Conservation (phyloP, 2,329 filamentous ascomycete species). For the Chalara sp. region DNA sequence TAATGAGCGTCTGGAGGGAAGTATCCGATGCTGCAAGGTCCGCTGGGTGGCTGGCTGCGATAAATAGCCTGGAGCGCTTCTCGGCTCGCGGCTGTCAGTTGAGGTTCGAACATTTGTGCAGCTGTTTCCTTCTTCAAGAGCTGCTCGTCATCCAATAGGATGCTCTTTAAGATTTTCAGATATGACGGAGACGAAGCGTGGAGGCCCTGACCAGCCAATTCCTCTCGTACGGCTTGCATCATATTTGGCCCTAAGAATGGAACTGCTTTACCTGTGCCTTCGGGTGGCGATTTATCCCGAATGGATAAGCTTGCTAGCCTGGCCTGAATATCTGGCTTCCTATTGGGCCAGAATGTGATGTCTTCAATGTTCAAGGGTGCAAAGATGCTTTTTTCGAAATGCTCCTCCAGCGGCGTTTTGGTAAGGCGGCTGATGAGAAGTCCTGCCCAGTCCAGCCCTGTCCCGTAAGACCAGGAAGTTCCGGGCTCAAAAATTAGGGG, state of each 20-base stretch:
- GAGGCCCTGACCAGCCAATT: conserved; percentile 29
- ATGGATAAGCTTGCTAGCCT: background rate
- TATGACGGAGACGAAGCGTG: conserved; percentile 33
- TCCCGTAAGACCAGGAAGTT: no score
- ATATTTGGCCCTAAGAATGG: background rate
- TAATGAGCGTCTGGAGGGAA: no score
- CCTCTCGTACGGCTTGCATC: background rate
- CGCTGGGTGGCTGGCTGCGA: no score
- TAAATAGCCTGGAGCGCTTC: conserved; percentile 14
- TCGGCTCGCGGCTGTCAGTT: conserved; percentile 27
- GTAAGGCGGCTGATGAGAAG: no score
- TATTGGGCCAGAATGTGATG: no score
- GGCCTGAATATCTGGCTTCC: background rate
- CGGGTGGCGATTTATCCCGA: no score
- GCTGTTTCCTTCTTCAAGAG: conserved; percentile 36
- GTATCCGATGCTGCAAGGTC: no score
- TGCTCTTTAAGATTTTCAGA: conserved; percentile 34
- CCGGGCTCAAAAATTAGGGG: no score
- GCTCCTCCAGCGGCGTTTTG: no score
- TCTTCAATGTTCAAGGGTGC: no score
- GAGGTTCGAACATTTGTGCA: conserved; percentile 39
- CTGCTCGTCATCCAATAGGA: conserved; percentile 42
- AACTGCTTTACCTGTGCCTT: background rate
- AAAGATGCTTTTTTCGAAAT: no score
- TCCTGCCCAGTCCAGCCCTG: no score